These are phyloP conservation scores for Pseudocercospora fuligena DNA, from an alignment of 2,329 filamentous ascomycete species.

Conservation along the genomic window DNA sequence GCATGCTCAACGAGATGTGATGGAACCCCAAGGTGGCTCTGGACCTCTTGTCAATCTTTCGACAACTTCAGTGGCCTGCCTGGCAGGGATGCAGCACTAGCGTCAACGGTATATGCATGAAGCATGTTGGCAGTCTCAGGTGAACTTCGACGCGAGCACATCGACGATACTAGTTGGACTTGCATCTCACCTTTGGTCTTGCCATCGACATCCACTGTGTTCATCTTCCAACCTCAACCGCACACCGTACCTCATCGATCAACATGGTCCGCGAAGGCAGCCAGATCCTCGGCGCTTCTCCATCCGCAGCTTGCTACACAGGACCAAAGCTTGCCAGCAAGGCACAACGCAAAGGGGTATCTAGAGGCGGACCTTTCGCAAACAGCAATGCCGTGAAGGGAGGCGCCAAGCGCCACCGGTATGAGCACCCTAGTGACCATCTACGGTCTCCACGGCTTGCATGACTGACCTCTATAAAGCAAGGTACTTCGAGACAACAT, in stretches of 20 bases:
- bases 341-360: background rate
- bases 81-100: background rate
- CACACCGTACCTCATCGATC: background rate
- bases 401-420: slow-evolving; percentile 15
- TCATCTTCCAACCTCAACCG: background rate
- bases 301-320: background rate
- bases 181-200: too few species aligned
- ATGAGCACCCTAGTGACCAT: background rate
- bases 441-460: background rate
- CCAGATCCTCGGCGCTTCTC: background rate
- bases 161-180: background rate
- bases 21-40: background rate
- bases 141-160: background rate
- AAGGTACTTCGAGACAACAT: slow-evolving; percentile 99
- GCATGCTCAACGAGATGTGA: background rate
- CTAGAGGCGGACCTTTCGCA: background rate
- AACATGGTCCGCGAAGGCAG: background rate
- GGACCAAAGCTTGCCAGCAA: background rate
- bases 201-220: background rate
- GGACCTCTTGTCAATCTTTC: background rate
- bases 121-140: background rate
- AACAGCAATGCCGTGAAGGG: background rate
- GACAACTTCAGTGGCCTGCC: background rate
- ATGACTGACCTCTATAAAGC: slow-evolving; percentile 57
- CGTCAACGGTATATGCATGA: slow-evolving; percentile 8